A percentile compares a stretch with the other conserved stretches of the same genome.
Conservation (phyloP, 805 yeast species). For the Starmerella geochares region DNA sequence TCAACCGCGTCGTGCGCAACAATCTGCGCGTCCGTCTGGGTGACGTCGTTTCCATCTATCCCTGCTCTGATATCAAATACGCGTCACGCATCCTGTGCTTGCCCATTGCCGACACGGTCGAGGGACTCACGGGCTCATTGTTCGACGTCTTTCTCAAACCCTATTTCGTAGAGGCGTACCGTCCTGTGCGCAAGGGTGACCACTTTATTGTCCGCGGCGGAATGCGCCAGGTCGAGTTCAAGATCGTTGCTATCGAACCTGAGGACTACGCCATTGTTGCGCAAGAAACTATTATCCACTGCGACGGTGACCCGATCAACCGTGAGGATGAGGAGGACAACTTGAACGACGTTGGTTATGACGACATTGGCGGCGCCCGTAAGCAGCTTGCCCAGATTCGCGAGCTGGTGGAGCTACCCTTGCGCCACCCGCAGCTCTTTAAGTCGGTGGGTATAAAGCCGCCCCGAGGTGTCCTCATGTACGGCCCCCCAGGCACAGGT, state of each 20-base stretch:
- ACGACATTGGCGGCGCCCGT: slow-evolving; percentile 97
- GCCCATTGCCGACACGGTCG: slow-evolving; percentile 96
- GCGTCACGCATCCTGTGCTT: slow-evolving; percentile 89
- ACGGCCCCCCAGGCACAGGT: slow-evolving; percentile 99
- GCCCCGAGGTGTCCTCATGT: slow-evolving; percentile 86
- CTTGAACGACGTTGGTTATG: slow-evolving; percentile 94
- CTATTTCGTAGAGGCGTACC: slow-evolving; percentile 95
- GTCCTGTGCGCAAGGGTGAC: slow-evolving; percentile 97
- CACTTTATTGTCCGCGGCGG: slow-evolving; percentile 95
- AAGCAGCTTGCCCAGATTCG: slow-evolving; percentile 99
- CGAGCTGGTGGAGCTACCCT: slow-evolving; percentile 94
- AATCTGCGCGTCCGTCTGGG: slow-evolving; percentile 90
- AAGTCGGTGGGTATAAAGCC: slow-evolving; percentile 98
- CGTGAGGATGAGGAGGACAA: slow-evolving; percentile 97
- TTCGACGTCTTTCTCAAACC: slow-evolving; percentile 96
- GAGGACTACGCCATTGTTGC: slow-evolving; percentile 96
- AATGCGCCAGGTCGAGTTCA: slow-evolving; percentile 98
- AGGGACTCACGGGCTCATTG: slow-evolving; percentile 91
- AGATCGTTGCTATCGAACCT: slow-evolving; percentile 96
- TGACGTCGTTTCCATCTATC: slow-evolving; percentile 80
- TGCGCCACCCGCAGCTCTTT: slow-evolving; percentile 96
- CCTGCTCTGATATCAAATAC: slow-evolving; percentile 96
- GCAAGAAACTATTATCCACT: slow-evolving; percentile 94
- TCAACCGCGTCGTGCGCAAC: slow-evolving; percentile 92
- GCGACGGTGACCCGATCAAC: slow-evolving; percentile 97